Evolutionary conservation across 495 filamentous ascomycete species (phyloP), one percentile per base, ranked within the genome.

Genomic region (Talaromyces adpressus): DNA sequence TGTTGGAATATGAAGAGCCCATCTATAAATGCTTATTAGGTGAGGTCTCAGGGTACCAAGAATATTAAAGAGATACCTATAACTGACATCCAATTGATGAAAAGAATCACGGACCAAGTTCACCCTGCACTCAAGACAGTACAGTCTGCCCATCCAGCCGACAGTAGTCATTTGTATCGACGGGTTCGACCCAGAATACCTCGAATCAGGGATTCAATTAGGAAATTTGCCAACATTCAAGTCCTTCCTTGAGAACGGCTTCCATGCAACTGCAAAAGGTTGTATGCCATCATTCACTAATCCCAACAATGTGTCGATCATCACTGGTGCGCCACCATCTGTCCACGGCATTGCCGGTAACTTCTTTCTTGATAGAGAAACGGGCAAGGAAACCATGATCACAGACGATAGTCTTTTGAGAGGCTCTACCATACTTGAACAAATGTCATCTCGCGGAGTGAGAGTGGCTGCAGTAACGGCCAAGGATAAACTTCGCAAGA

Each of bases 241-340:
- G 23, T 51, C 41, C 11, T 67, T 73, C 47, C 32, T 70, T 11
- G 67, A 73, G 5, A 62, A 57, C 6, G 74, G 75, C 16, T 76
- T 77, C 54, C 68, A 75, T 51, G 67, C 65, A 1, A 68, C 67
- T 1, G 73, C 73, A 0, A 67, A 71, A 45, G 68, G 68, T 59
- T 70, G 71, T 36, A 76, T 77, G 73, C 73, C 75, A 4, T 72
- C 73, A 0, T 69, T 76, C 52, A 77, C 73, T 7, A 76, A 75
- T 49, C 68, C 72, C 1, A 73, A 74, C 64, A 74, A 76, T 41
- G 68, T 73, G 11, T 73, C 68, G 32, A 76, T 74, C 36, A 76
- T 76, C 59, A 74, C 72, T 3, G 72, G 73, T 36, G 70, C 60
- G 23, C 72, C 75, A 0, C 68, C 71, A 1, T 62, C 64, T 0